Conservation (phyloP, 345 rosid genomes). For the Acer campestre region DNA sequence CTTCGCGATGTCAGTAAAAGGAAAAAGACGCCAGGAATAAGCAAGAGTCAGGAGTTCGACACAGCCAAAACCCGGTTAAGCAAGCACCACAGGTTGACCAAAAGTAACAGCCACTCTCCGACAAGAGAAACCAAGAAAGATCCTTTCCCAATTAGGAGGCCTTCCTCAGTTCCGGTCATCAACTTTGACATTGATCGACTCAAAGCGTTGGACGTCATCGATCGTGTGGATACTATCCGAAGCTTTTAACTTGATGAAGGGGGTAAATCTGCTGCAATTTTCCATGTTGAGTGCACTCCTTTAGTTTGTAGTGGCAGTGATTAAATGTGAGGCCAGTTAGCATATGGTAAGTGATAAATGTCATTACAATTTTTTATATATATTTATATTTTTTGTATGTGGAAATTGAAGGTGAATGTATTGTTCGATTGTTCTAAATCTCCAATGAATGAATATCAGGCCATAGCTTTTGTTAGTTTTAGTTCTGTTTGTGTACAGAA, state of each 20-base stretch:
- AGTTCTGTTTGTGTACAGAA: slow-evolving; percentile 23
- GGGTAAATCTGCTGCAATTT: slow-evolving; percentile 24
- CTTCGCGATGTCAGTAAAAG: slow-evolving; percentile 85
- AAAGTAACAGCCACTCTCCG: slow-evolving; percentile 93
- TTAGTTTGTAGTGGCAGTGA: background rate
- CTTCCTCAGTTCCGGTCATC: slow-evolving; percentile 66
- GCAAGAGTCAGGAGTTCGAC: slow-evolving; percentile 94
- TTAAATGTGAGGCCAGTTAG: slow-evolving; percentile 1
- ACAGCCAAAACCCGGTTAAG: slow-evolving; percentile 60
- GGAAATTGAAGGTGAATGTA: slow-evolving; percentile 17
- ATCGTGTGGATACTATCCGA: slow-evolving; percentile 81
- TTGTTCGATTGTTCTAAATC: slow-evolving; percentile 9
- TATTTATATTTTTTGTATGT: slow-evolving; percentile 9
- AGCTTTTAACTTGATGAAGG: slow-evolving; percentile 36
- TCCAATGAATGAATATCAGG: slow-evolving; percentile 17
- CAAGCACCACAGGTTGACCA: slow-evolving; percentile 84
- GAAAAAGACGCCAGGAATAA: slow-evolving; percentile 83
- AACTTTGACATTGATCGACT: slow-evolving; percentile 75
- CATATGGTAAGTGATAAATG: slow-evolving; percentile 17
- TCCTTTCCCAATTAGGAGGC: slow-evolving; percentile 65
- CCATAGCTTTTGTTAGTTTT: slow-evolving; percentile 19
- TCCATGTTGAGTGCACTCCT: slow-evolving; percentile 12
- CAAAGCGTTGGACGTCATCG: slow-evolving; percentile 88
- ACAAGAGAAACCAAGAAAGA: slow-evolving; percentile 58
- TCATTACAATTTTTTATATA: background rate